A percentile compares a stretch with the other conserved stretches of the same genome.
These are phyloP conservation scores for Hypericum perforatum DNA, from an alignment of 345 rosid species.

Conservation along the genomic window DNA sequence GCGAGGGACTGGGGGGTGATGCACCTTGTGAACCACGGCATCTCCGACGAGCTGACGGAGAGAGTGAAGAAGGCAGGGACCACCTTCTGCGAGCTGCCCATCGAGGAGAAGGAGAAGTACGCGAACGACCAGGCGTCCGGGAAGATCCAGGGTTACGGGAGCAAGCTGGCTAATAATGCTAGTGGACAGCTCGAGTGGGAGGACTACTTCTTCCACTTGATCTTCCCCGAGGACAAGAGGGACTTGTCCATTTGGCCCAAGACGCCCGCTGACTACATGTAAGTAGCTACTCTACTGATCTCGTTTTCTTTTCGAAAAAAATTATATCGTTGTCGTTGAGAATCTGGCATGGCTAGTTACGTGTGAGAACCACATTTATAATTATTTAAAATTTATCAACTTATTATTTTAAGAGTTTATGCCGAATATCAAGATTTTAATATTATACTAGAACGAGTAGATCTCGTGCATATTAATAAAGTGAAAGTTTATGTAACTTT, in stretches of 20 bases:
- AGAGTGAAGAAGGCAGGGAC: conserved; percentile 57
- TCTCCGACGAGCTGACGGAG: conserved; percentile 43
- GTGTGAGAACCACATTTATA: too few relatives aligned
- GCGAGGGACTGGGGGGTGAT: conserved; percentile 86
- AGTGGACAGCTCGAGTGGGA: conserved; percentile 90
- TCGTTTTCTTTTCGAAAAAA: too few relatives aligned
- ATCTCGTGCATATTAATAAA: too few relatives aligned
- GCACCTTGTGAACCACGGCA: conserved; percentile 89
- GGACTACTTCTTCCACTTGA: conserved; percentile 86
- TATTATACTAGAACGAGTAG: too few relatives aligned
- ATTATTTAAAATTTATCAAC: too few relatives aligned
- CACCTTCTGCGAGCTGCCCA: conserved; percentile 47
- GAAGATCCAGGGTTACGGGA: conserved; percentile 87
- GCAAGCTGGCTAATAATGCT: conserved; percentile 87
- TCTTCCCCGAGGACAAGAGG: conserved; percentile 67
- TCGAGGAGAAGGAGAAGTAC: conserved; percentile 84
- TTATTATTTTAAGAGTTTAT: too few relatives aligned
- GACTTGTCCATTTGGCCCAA: conserved; percentile 83
- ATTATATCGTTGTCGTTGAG: too few relatives aligned
- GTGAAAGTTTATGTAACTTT: too few relatives aligned
- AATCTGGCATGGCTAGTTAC: too few relatives aligned
- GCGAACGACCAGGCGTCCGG: conserved; percentile 78
- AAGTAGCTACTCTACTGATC: conserved; percentile 24
- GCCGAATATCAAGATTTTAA: too few relatives aligned
- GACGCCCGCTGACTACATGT: conserved; percentile 68